These are phyloP conservation scores for Clavariopsis aquatica DNA, from an alignment of 495 filamentous ascomycete species.

Conservation along the genomic window DNA sequence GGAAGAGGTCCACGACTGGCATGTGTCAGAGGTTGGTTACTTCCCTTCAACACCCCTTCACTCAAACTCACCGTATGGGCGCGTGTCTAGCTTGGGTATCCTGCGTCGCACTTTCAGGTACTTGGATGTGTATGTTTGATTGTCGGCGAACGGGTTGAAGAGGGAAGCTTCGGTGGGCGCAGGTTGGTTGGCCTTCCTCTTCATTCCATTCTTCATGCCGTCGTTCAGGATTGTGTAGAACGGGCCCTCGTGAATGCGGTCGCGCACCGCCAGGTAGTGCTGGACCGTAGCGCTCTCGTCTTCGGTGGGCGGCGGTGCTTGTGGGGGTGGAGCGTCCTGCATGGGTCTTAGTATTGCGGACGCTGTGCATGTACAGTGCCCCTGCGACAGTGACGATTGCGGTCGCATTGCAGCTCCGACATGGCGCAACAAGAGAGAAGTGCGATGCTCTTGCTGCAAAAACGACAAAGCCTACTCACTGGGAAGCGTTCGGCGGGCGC, in stretches of 20 bases:
- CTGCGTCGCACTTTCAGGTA: slow-evolving; percentile 58
- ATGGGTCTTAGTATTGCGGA: slow-evolving; percentile 5
- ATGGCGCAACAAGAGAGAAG: neutral
- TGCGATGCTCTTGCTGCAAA: neutral
- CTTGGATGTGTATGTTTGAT: slow-evolving; percentile 58
- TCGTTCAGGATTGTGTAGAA: slow-evolving; percentile 59
- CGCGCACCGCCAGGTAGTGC: slow-evolving; percentile 53
- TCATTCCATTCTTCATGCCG: slow-evolving; percentile 32
- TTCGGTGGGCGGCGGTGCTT: slow-evolving; percentile 39
- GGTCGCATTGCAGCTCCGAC: neutral
- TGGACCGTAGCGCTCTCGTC: slow-evolving; percentile 46
- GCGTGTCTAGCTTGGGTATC: slow-evolving; percentile 53
- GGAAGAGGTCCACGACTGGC: slow-evolving; percentile 59
- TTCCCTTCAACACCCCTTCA: neutral
- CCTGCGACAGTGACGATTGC: neutral
- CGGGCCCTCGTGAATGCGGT: slow-evolving; percentile 57
- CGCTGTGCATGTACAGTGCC: no score
- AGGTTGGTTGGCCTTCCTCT: slow-evolving; percentile 43
- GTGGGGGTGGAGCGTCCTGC: slow-evolving; percentile 28
- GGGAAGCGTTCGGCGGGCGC: slow-evolving; percentile 46
- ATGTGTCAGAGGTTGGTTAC: neutral
- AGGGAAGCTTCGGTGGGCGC: slow-evolving; percentile 41
- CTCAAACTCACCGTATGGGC: slow-evolving; percentile 52
- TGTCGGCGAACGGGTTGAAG: slow-evolving; percentile 61
- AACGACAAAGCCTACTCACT: slow-evolving; percentile 28